These are phyloP conservation scores for Trichoderma orchidacearum DNA, from an alignment of 495 filamentous ascomycete genomes.

Conservation along the genomic window DNA sequence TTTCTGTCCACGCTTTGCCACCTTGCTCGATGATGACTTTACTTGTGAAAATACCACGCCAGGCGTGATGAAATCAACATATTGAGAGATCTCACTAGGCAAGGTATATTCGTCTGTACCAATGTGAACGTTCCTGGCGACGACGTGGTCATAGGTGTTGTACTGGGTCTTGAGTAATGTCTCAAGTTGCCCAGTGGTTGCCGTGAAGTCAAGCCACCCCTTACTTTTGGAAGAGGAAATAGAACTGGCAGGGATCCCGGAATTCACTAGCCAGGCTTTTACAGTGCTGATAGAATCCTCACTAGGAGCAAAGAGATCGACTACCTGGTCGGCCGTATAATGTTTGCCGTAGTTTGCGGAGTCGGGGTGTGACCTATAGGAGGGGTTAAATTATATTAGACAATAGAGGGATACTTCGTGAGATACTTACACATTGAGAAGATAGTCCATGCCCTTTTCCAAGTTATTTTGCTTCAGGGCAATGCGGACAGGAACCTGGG, in stretches of 20 bases:
- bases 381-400: not conserved
- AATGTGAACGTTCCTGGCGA: not conserved
- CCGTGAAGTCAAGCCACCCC: conserved; percentile 40
- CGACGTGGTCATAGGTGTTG: conserved; percentile 36
- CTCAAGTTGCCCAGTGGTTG: conserved; percentile 37
- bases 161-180: conserved; percentile 40
- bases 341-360: conserved; percentile 43
- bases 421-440: conserved; percentile 15
- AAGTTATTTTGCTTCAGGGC: conserved; percentile 2
- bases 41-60: conserved; percentile 17
- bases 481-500: not conserved
- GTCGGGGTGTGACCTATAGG: conserved; percentile 40
- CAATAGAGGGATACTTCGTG: not conserved
- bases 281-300: conserved; percentile 26
- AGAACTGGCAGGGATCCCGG: conserved; percentile 29
- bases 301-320: conserved; percentile 37
- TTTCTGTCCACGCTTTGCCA: not conserved
- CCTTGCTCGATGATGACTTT: not conserved
- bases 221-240: conserved; percentile 12
- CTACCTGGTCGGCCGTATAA: conserved; percentile 30
- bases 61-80: conserved; percentile 48
- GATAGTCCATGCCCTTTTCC: conserved; percentile 13
- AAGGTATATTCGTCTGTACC: conserved; percentile 30
- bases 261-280: conserved; percentile 31
- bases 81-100: conserved; percentile 30